Evolutionary conservation across 176 grass and related monocot species (phyloP), one percentile per base, ranked within the genome.

Genomic region (Poa annua): DNA sequence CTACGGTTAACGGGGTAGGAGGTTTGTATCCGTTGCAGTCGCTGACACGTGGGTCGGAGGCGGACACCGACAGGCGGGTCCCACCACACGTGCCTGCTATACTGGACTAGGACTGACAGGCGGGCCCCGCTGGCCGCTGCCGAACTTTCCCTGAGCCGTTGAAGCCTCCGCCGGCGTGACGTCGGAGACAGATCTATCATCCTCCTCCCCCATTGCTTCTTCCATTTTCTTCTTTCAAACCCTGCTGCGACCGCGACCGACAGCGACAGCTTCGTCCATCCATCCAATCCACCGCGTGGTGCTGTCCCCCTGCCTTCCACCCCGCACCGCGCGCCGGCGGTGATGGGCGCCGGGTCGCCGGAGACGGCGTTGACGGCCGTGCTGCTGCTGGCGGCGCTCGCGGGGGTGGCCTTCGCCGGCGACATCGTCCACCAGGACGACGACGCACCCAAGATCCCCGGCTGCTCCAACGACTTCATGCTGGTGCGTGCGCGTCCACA

Each of bases 371-470:
- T 17, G 66, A 65, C 81, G 22, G 56, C 83, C 13, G 34, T 95
- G 47, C 57, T 77, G 61, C 11, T 84, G 32, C 12, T 87, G 52
- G 79, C 85, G 49, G 88, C 87, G 15, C 67, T 96, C 47, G 80
- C 45, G 5, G 78, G 83, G 68, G 53, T 88, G 63, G 91, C 85
- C 17, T 71, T 77, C 57, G 93, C 42, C 21, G 96, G 96, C 42
- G 96, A 98, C 89, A 98, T 94, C 81, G 87, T 93, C 48, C 93
- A 92, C 86, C 93, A 88, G 71, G 96, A 98, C 80, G 87, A 93
- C 73, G 62, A 94, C 52, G 91, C 91, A 2, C 96, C 93, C 11
- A 98, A 98, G 96, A 87, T 93, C 34, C 93, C 91, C 71, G 93
- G 93, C 49, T 98, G 96, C 90, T 88, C 89, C 77, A 98, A 98